These are phyloP conservation scores for Fusarium annulatum DNA, from an alignment of 2,329 filamentous ascomycete species.

Conservation along the genomic window DNA sequence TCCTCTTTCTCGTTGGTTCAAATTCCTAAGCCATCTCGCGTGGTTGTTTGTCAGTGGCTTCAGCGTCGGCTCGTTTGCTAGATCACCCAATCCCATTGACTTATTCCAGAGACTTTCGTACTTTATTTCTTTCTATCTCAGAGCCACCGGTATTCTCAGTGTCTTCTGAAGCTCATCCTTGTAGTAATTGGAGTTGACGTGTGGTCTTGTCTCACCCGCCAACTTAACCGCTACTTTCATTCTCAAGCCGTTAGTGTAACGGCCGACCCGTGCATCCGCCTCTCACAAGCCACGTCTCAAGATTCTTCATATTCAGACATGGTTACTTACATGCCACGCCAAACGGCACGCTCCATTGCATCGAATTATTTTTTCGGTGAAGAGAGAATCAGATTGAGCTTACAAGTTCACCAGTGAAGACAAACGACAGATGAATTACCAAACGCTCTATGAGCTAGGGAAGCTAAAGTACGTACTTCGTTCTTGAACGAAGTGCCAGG, in stretches of 20 bases:
- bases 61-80: not conserved
- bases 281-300: not conserved
- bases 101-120: no score
- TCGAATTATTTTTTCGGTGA: not conserved
- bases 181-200: no score
- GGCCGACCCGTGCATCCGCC: not conserved
- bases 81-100: no score
- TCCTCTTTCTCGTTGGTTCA: no score
- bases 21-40: not conserved
- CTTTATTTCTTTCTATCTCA: no score
- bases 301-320: not conserved
- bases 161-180: no score
- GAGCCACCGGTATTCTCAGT: not conserved
- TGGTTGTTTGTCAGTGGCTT: not conserved
- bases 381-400: not conserved
- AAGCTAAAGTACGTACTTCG: no score
- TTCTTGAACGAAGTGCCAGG: not conserved
- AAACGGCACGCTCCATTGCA: not conserved
- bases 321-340: not conserved
- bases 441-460: fast-evolving
- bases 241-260: not conserved
- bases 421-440: not conserved
- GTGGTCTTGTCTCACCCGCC: not conserved
- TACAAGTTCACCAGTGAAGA: not conserved
- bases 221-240: not conserved